A percentile compares a stretch with the other conserved stretches of the same genome.
Evolutionary conservation across 768 basidiomycete species (phyloP).

Genomic region (Trametes cinnabarina): DNA sequence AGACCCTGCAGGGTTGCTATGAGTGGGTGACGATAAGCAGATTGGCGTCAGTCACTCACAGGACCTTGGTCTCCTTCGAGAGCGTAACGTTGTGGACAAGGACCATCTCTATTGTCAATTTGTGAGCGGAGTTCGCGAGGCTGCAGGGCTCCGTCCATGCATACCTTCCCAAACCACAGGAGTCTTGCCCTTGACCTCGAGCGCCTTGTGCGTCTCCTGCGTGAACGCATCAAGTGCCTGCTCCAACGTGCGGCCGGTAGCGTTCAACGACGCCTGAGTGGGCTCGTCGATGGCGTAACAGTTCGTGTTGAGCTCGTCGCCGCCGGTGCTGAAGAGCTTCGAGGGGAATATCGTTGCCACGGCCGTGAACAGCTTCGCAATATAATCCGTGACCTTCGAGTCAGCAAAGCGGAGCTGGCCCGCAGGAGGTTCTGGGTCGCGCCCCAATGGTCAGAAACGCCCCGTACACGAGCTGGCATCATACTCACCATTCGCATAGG

Average conservation of each 20-base stretch:
- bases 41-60: conserved; percentile 40
- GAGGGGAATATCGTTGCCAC: conserved; percentile 33
- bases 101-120: conserved; percentile 32
- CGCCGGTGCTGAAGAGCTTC: conserved; percentile 44
- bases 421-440: conserved; percentile 42
- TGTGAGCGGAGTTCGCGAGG: background rate
- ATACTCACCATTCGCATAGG: conserved; percentile 33
- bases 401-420: conserved; percentile 47
- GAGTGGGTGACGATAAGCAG: background rate
- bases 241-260: conserved; percentile 34
- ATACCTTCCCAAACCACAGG: conserved; percentile 48
- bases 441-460: background rate
- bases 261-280: conserved; percentile 33
- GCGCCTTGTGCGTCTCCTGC: conserved; percentile 32
- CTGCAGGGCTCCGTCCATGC: background rate
- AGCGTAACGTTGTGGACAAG: conserved; percentile 39
- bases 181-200: conserved; percentile 40
- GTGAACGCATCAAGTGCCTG: conserved; percentile 41
- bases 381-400: conserved; percentile 33
- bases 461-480: background rate
- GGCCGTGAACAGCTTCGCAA: conserved; percentile 33
- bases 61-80: conserved; percentile 44
- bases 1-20: conserved; percentile 46
- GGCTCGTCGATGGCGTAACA: conserved; percentile 40
- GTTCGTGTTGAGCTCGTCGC: conserved; percentile 45